phyloP scores from a whole-genome alignment of 495 filamentous ascomycete genomes.

The Corynascus novoguineensis region DNA sequence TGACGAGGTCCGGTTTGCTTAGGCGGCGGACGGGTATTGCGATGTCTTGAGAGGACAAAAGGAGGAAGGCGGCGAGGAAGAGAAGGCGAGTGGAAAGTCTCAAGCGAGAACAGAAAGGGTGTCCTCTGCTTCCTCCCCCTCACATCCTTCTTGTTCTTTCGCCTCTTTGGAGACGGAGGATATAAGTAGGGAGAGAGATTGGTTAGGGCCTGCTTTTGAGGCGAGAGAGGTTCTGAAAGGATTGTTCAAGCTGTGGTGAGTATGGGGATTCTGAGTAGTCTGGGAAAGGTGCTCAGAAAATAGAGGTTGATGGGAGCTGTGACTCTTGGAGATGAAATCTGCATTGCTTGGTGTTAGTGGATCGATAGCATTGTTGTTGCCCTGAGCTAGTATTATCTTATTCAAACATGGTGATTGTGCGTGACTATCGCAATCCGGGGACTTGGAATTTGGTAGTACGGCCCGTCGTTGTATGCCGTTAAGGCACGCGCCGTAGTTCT shows the following conservation, averaged over 20 bases:
- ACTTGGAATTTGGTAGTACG: no score
- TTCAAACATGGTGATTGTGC: not conserved
- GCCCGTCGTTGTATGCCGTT: no score
- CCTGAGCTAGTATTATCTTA: not conserved
- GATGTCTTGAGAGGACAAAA: not conserved
- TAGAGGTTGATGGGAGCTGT: not conserved
- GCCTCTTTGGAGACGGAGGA: no score
- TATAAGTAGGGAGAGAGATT: not conserved
- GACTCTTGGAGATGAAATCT: not conserved
- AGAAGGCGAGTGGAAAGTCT: not conserved
- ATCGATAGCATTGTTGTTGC: not conserved
- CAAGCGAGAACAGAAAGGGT: no score
- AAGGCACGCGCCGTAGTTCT: no score
- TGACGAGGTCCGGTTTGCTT: slow-evolving; percentile 71
- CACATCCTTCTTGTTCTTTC: no score
- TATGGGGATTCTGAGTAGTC: not conserved
- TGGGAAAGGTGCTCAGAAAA: not conserved
- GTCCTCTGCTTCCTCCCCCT: no score
- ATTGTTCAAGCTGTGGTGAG: not conserved
- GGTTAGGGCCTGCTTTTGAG: slow-evolving; percentile 1
- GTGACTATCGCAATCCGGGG: no score
- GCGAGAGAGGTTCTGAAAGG: not conserved
- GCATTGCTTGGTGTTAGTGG: slow-evolving; percentile 17
- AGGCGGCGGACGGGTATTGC: not conserved
- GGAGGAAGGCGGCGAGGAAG: not conserved